Evolutionary conservation across 768 basidiomycete genomes (phyloP).

Genomic region (Lactifluus hygrophoroides): DNA sequence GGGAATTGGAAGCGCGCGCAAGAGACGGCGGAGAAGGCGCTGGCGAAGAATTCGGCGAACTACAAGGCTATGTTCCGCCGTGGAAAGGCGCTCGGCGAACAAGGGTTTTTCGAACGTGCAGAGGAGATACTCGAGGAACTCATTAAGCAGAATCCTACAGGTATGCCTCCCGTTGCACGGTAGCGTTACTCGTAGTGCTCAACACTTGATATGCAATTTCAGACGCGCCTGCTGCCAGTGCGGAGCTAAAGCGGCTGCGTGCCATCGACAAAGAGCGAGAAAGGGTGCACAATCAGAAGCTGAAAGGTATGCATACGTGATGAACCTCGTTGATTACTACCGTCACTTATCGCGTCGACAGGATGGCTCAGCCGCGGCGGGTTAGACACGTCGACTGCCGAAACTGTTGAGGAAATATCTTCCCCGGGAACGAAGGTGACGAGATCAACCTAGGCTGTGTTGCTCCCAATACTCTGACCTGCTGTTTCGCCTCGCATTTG

Average conservation of each 20-base stretch:
- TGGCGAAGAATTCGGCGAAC: slow-evolving; percentile 67
- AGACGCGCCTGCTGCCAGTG: slow-evolving; percentile 54
- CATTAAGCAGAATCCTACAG: slow-evolving; percentile 52
- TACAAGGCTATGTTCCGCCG: slow-evolving; percentile 77
- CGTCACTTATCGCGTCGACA: neutral
- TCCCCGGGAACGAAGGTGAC: slow-evolving; percentile 6
- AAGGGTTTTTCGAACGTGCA: slow-evolving; percentile 69
- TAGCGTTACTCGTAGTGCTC: neutral
- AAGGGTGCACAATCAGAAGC: slow-evolving; percentile 54
- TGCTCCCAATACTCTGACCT: neutral
- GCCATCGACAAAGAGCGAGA: slow-evolving; percentile 61
- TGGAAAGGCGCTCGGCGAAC: slow-evolving; percentile 68
- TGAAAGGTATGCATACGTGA: slow-evolving; percentile 46
- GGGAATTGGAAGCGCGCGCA: slow-evolving; percentile 70
- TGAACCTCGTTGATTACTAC: neutral
- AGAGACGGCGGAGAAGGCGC: slow-evolving; percentile 78
- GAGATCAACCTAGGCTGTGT: neutral
- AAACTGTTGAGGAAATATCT: slow-evolving; percentile 5
- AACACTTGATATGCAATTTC: neutral
- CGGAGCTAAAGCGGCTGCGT: slow-evolving; percentile 54
- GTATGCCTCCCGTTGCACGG: slow-evolving; percentile 28
- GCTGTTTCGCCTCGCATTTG: neutral
- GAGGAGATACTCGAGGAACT: slow-evolving; percentile 56
- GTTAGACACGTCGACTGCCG: slow-evolving; percentile 1
- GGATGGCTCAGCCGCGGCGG: slow-evolving; percentile 15